These are phyloP conservation scores for Camelina laxa DNA, from an alignment of 345 rosid genomes.

Conservation along the genomic window DNA sequence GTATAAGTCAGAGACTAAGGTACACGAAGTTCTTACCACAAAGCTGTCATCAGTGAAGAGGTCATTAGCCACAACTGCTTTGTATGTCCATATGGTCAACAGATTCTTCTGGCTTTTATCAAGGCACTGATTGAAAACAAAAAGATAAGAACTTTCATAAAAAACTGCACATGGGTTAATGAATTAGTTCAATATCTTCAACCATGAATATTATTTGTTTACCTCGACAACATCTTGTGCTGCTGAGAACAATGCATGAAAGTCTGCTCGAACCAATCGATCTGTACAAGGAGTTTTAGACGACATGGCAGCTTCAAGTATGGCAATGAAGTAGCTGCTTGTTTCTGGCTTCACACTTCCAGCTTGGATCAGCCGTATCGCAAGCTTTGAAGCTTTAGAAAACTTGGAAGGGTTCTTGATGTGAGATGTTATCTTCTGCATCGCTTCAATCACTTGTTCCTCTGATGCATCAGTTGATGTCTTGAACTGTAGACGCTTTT, in stretches of 20 bases:
- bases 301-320: conserved; percentile 91
- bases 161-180: neutral
- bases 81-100: conserved; percentile 67
- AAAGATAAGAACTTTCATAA: conserved; percentile 34
- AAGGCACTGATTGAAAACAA: conserved; percentile 58
- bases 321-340: conserved; percentile 66
- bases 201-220: conserved; percentile 21
- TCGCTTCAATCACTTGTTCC: conserved; percentile 80
- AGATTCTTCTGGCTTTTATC: conserved; percentile 73
- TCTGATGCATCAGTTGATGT: conserved; percentile 89
- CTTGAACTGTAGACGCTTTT: conserved; percentile 81
- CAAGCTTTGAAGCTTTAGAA: conserved; percentile 92
- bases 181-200: neutral
- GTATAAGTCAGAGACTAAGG: neutral
- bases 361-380: conserved; percentile 81
- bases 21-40: conserved; percentile 57
- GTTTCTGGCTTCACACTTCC: conserved; percentile 91
- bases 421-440: conserved; percentile 93
- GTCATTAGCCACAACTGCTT: conserved; percentile 91
- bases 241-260: conserved; percentile 78
- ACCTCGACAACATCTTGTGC: conserved; percentile 89
- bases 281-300: conserved; percentile 72
- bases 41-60: conserved; percentile 95
- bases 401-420: conserved; percentile 77
- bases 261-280: conserved; percentile 70